Percentiles rank a stretch among this genome's conserved stretches.
These are phyloP conservation scores for Candida boleticola DNA, from an alignment of 805 yeast genomes.

Conservation along the genomic window DNA sequence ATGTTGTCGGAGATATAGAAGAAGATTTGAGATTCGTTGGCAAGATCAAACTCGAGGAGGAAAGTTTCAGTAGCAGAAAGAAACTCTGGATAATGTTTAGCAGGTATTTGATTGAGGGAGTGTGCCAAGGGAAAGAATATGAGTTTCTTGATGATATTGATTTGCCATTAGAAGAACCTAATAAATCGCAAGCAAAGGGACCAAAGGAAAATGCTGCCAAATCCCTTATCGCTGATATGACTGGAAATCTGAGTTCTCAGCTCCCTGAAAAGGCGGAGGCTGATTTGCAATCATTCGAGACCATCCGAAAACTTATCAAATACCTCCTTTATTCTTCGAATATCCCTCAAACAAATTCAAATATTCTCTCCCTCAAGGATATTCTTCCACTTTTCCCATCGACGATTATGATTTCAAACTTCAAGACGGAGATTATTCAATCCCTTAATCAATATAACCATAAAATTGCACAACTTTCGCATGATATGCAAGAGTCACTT, in stretches of 20 bases:
- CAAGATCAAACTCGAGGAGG: conserved; percentile 33
- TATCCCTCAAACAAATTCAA: conserved; percentile 18
- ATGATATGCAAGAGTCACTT: conserved; percentile 75
- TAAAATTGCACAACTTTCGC: conserved; percentile 60
- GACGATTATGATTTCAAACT: conserved; percentile 72
- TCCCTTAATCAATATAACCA: conserved; percentile 74
- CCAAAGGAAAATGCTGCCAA: not conserved
- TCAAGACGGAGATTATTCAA: conserved; percentile 78
- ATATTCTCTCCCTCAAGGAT: conserved; percentile 68
- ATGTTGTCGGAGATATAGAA: conserved; percentile 26
- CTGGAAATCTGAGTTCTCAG: not conserved
- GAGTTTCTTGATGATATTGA: conserved; percentile 13
- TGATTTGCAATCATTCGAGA: not conserved
- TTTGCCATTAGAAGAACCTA: not conserved
- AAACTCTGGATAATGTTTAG: conserved; percentile 72
- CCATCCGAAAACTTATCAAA: conserved; percentile 24
- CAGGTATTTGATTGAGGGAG: conserved; percentile 41
- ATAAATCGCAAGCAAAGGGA: not conserved
- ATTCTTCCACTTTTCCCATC: conserved; percentile 83
- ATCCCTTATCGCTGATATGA: conserved; percentile 1
- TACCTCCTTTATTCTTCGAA: conserved; percentile 32
- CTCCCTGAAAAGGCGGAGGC: not conserved
- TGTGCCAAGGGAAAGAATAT: conserved; percentile 18
- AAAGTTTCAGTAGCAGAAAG: conserved; percentile 49
- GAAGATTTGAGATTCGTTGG: conserved; percentile 34